Conservation (phyloP, 345 rosid species). For the Aquilaria sinensis region DNA sequence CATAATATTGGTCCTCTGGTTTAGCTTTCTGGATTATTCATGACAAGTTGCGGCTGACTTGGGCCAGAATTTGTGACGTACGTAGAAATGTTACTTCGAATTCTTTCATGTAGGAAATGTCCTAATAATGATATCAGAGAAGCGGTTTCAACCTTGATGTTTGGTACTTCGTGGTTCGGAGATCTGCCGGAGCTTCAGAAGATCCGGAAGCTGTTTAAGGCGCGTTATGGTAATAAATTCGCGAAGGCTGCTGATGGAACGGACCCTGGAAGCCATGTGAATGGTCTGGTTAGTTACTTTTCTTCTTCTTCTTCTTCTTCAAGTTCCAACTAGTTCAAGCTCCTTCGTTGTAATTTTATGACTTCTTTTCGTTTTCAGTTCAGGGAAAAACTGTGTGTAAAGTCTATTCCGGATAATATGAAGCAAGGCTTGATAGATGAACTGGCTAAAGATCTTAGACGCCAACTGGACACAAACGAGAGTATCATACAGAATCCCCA, state of each 20-base stretch:
- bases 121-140: constrained; percentile 22
- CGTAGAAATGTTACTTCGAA: not conserved
- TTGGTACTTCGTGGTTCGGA: constrained; percentile 24
- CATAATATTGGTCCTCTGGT: no score
- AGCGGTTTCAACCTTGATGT: constrained; percentile 29
- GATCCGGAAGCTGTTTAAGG: constrained; percentile 15
- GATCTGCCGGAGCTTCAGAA: constrained; percentile 27
- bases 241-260: constrained; percentile 14
- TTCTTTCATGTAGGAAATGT: constrained; percentile 12
- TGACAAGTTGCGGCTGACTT: not conserved
- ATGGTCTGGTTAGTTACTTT: constrained; percentile 12
- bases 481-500: not conserved
- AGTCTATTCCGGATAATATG: constrained; percentile 15
- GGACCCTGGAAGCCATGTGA: constrained; percentile 18
- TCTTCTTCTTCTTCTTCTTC: not conserved
- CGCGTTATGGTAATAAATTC: constrained; percentile 19
- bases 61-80: not conserved
- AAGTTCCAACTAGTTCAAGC: not conserved
- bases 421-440: constrained; percentile 19
- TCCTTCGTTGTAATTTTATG: not conserved
- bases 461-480: not conserved
- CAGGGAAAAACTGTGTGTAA: constrained; percentile 13
- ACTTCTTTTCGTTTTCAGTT: constrained; percentile 12
- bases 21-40: no score
- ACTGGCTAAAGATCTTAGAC: constrained; percentile 16